phyloP scores from a whole-genome alignment of 345 rosid genomes.

The Excoecaria cochinchinensis region DNA sequence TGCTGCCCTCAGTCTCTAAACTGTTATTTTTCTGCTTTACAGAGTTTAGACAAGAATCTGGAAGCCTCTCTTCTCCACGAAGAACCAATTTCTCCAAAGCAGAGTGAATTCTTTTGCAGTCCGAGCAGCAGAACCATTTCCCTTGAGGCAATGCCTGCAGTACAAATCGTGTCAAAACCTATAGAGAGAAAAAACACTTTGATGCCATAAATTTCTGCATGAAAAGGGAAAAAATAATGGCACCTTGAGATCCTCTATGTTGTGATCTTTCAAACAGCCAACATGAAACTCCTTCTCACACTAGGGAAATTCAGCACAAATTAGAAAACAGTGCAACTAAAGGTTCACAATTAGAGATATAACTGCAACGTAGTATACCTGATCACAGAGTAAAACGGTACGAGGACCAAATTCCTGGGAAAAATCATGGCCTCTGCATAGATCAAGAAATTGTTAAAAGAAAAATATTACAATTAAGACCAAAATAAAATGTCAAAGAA shows the following conservation, averaged over 20 bases:
- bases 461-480: background rate
- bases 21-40: conserved; percentile 45
- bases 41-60: conserved; percentile 44
- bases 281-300: conserved; percentile 96
- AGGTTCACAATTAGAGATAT: background rate
- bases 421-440: conserved; percentile 71
- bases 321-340: background rate
- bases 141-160: conserved; percentile 86
- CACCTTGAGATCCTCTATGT: conserved; percentile 82
- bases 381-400: conserved; percentile 91
- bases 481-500: no score
- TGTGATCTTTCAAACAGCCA: conserved; percentile 82
- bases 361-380: conserved; percentile 45
- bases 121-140: conserved; percentile 77
- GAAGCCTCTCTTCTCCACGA: conserved; percentile 76
- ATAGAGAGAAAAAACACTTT: background rate
- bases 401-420: conserved; percentile 70
- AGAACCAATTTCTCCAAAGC: conserved; percentile 51
- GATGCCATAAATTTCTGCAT: background rate
- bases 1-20: conserved; percentile 30
- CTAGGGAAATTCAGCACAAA: conserved; percentile 22
- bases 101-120: conserved; percentile 51
- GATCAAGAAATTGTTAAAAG: background rate
- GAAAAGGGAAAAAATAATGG: conserved; percentile 5
- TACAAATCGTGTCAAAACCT: conserved; percentile 18